A percentile compares a stretch with the other conserved stretches of the same genome.
phyloP scores from a whole-genome alignment of 1,284 basidiomycete species.

The Microbotryum scabiosae region DNA sequence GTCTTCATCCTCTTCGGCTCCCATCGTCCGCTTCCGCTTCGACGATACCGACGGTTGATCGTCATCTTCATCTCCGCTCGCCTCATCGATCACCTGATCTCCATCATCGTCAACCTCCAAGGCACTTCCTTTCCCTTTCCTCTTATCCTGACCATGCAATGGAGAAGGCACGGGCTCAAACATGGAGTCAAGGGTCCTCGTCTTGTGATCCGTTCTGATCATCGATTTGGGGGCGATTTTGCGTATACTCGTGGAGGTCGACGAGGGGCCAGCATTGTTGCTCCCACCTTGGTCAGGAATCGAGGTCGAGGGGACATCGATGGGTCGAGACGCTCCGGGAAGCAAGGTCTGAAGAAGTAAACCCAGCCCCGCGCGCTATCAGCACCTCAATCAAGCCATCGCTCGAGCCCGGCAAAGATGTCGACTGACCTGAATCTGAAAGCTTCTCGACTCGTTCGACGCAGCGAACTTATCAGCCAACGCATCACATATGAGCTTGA shows the following conservation, averaged over 20 bases:
- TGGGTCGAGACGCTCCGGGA: conserved; percentile 35
- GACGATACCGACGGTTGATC: conserved; percentile 14
- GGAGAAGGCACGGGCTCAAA: conserved; percentile 41
- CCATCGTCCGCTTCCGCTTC: conserved; percentile 13
- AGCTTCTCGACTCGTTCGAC: conserved; percentile 59
- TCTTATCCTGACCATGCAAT: not conserved
- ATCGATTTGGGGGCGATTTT: conserved; percentile 67
- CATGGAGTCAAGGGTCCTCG: conserved; percentile 90
- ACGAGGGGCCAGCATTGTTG: conserved; percentile 1
- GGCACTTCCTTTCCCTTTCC: not conserved
- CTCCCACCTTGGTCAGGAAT: not conserved
- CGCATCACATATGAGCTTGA: conserved; percentile 65
- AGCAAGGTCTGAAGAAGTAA: conserved; percentile 39
- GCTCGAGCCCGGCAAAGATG: not conserved
- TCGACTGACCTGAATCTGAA: conserved; percentile 64
- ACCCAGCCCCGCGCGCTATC: not conserved
- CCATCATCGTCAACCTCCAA: conserved; percentile 9
- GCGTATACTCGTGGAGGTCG: conserved; percentile 1
- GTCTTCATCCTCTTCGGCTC: conserved; percentile 27
- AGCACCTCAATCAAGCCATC: not conserved
- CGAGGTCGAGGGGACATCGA: conserved; percentile 9
- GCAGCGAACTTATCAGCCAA: conserved; percentile 60
- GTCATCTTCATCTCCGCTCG: conserved; percentile 30
- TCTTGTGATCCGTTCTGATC: conserved; percentile 78
- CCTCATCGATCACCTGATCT: conserved; percentile 26